Evolutionary conservation across 75 land plant genomes (phyloP).

Genomic region (Ceratopteris richardii): DNA sequence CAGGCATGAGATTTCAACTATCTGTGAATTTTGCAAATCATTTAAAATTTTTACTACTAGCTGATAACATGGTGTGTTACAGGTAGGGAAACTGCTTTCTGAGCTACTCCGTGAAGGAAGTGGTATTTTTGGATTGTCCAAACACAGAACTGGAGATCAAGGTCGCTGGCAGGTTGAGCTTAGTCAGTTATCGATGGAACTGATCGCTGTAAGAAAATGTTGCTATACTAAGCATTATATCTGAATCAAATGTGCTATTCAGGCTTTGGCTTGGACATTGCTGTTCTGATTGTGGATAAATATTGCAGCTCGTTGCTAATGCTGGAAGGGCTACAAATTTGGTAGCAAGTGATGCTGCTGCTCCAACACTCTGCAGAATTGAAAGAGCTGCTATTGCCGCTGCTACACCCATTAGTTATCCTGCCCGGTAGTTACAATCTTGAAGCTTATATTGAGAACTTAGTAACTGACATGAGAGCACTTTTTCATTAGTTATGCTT

Average conservation of each 20-base stretch:
- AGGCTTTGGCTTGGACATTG: too few species aligned
- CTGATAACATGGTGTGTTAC: not conserved
- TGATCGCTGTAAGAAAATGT: slow-evolving; percentile 66
- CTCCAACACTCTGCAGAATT: slow-evolving; percentile 87
- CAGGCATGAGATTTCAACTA: slow-evolving; percentile 41
- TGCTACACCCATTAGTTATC: slow-evolving; percentile 94
- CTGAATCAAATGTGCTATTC: too few species aligned
- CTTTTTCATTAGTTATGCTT: not conserved
- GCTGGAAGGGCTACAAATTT: slow-evolving; percentile 89
- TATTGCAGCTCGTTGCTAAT: slow-evolving; percentile 80
- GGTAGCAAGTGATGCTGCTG: slow-evolving; percentile 96
- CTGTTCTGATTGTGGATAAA: not conserved
- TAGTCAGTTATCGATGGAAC: slow-evolving; percentile 85
- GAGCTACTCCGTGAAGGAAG: slow-evolving; percentile 88
- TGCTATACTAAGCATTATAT: too few species aligned
- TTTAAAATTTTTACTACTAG: too few species aligned
- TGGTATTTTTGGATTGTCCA: slow-evolving; percentile 37
- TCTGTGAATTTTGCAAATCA: too few species aligned
- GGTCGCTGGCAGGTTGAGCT: slow-evolving; percentile 93
- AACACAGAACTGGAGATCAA: slow-evolving; percentile 54
- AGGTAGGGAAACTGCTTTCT: slow-evolving; percentile 97
- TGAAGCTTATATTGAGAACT: too few species aligned
- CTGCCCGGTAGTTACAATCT: slow-evolving; percentile 47
- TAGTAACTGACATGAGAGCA: not conserved
- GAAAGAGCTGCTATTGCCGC: slow-evolving; percentile 99